Evolutionary conservation across 2,329 filamentous ascomycete species (phyloP).

Genomic region (Fusarium ramigenum): DNA sequence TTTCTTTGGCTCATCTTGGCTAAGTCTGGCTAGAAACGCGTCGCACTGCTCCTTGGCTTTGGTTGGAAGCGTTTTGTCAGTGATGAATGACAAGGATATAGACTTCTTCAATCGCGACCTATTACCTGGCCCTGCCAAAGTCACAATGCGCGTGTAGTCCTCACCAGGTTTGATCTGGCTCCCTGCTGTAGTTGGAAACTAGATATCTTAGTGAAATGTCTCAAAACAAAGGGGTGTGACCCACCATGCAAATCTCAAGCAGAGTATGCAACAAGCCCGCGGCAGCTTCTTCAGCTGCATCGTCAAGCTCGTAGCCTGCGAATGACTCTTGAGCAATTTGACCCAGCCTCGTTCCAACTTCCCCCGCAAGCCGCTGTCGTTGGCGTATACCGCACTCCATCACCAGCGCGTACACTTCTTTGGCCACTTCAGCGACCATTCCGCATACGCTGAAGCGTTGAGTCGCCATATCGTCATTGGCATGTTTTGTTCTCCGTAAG

Average conservation of each 20-base stretch:
- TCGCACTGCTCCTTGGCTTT: background rate
- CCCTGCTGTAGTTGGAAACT: no score
- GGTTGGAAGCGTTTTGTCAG: fast-evolving
- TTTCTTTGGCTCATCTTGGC: background rate
- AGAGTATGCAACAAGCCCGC: fast-evolving
- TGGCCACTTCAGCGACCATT: background rate
- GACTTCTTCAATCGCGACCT: fast-evolving
- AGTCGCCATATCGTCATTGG: fast-evolving
- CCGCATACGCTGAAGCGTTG: background rate
- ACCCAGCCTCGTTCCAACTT: background rate
- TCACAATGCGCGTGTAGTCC: no score
- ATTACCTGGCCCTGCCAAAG: background rate
- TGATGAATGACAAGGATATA: fast-evolving
- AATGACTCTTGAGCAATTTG: background rate
- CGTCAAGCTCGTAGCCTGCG: background rate
- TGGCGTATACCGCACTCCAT: background rate
- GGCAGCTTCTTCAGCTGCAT: fast-evolving
- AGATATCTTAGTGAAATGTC: background rate
- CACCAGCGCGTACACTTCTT: background rate
- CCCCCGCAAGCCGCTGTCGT: background rate
- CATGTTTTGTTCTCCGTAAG: fast-evolving
- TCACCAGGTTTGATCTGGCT: no score
- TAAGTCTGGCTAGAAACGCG: fast-evolving
- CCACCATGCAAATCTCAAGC: background rate
- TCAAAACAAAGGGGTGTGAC: fast-evolving